Conservation (phyloP, 768 basidiomycete genomes). For the Lenzites betulinus region DNA sequence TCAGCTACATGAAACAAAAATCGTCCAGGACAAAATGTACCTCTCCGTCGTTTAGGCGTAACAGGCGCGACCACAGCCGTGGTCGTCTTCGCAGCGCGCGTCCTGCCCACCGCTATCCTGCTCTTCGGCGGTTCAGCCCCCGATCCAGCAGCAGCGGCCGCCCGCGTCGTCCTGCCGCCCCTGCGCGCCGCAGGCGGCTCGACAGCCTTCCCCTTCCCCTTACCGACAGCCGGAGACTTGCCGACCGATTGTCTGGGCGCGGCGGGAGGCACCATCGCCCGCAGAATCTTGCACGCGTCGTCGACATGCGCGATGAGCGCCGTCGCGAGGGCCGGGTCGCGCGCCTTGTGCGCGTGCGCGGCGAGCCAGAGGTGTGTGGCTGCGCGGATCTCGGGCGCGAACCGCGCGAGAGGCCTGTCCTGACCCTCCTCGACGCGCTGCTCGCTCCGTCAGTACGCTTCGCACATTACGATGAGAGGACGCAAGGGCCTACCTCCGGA, state of each 20-base stretch:
- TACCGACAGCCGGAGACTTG: conserved; percentile 1
- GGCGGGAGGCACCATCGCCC: conserved; percentile 32
- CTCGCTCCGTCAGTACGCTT: neutral
- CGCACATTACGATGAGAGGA: neutral
- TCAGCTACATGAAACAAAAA: neutral
- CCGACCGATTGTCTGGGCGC: conserved; percentile 14
- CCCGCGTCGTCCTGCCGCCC: conserved; percentile 6
- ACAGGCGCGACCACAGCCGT: conserved; percentile 33
- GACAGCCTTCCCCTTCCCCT: neutral
- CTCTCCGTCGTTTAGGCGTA: conserved; percentile 47
- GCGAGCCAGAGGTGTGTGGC: conserved; percentile 67
- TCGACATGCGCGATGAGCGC: conserved; percentile 55
- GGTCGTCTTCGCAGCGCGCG: conserved; percentile 19
- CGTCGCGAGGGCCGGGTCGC: conserved; percentile 43
- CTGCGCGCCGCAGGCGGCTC: neutral
- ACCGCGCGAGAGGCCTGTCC: conserved; percentile 29
- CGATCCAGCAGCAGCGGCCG: neutral
- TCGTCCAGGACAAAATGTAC: conserved; percentile 19
- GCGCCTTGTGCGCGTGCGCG: conserved; percentile 64
- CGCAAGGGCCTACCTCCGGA: conserved; percentile 39
- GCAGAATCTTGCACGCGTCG: conserved; percentile 53
- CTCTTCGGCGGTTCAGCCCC: conserved; percentile 2
- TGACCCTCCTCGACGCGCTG: conserved; percentile 33
- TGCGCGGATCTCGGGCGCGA: conserved; percentile 51
- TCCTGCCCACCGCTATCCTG: conserved; percentile 6